A percentile compares a stretch with the other conserved stretches of the same genome.
Conservation (phyloP, 352 stramenopile species). For the Phytopythium chamaehyphon region DNA sequence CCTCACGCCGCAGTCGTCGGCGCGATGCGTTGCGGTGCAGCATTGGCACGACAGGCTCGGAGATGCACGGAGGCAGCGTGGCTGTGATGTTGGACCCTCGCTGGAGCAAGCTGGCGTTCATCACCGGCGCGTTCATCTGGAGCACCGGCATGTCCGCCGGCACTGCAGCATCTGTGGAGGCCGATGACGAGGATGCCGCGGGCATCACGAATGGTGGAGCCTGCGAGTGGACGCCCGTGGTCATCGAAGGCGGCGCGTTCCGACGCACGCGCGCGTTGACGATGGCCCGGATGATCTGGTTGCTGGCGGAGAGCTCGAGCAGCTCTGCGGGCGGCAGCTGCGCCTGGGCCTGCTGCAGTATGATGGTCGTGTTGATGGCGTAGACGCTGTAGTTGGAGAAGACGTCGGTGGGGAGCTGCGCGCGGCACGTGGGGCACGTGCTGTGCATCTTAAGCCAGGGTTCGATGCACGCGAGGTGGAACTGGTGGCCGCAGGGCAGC, state of each 20-base stretch:
- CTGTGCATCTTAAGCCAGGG: slow-evolving; percentile 86
- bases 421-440: slow-evolving; percentile 79
- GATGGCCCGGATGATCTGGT: slow-evolving; percentile 83
- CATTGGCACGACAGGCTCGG: slow-evolving; percentile 65
- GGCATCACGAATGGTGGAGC: slow-evolving; percentile 27
- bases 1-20: slow-evolving; percentile 38
- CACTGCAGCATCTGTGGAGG: not conserved
- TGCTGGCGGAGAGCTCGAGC: slow-evolving; percentile 75
- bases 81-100: slow-evolving; percentile 33
- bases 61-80: slow-evolving; percentile 44
- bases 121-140: slow-evolving; percentile 51
- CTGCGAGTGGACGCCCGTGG: slow-evolving; percentile 1
- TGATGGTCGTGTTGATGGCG: slow-evolving; percentile 89
- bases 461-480: slow-evolving; percentile 78
- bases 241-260: slow-evolving; percentile 28
- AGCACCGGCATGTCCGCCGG: slow-evolving; percentile 42
- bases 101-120: slow-evolving; percentile 79
- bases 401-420: slow-evolving; percentile 74
- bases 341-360: slow-evolving; percentile 81
- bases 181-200: slow-evolving; percentile 11
- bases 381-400: slow-evolving; percentile 88
- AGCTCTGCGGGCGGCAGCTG: slow-evolving; percentile 70
- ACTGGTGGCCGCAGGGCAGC: slow-evolving; percentile 77
- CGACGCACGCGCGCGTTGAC: slow-evolving; percentile 80
- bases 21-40: slow-evolving; percentile 63